Conservation (phyloP, 257 asterid species). For the Gentiana macrophylla region DNA sequence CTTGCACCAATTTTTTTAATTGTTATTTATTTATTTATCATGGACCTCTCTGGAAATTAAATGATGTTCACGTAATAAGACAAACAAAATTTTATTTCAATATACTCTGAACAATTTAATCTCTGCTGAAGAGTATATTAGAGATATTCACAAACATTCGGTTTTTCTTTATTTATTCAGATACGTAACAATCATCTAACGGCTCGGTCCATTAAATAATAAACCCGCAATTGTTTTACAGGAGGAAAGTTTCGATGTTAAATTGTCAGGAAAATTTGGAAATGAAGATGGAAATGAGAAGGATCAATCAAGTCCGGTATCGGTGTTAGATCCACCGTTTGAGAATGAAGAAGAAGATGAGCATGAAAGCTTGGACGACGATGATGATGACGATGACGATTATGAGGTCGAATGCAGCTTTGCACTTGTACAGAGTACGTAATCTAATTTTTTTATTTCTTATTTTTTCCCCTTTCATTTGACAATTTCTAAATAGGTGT, state of each 20-base stretch:
- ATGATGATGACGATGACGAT: too few species aligned
- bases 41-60: slow-evolving; percentile 17
- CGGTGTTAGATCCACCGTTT: slow-evolving; percentile 58
- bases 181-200: background rate
- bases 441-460: too few species aligned
- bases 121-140: too few species aligned
- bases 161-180: too few species aligned
- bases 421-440: slow-evolving; percentile 73
- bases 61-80: slow-evolving; percentile 22
- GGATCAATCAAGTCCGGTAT: slow-evolving; percentile 80
- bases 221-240: slow-evolving; percentile 1
- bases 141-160: too few species aligned
- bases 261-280: slow-evolving; percentile 11
- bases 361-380: slow-evolving; percentile 18
- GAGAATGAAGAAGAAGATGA: slow-evolving; percentile 48
- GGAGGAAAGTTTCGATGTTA: slow-evolving; percentile 16
- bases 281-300: slow-evolving; percentile 52
- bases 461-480: background rate
- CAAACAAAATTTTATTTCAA: slow-evolving; percentile 12
- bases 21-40: slow-evolving; percentile 27
- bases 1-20: slow-evolving; percentile 53
- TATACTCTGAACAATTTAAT: background rate
- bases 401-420: slow-evolving; percentile 49
- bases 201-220: too few species aligned
- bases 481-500: slow-evolving; percentile 3